Base-by-base conservation (phyloP, 2,329 filamentous ascomycete genomes). In the Zalaria sp. region DNA sequence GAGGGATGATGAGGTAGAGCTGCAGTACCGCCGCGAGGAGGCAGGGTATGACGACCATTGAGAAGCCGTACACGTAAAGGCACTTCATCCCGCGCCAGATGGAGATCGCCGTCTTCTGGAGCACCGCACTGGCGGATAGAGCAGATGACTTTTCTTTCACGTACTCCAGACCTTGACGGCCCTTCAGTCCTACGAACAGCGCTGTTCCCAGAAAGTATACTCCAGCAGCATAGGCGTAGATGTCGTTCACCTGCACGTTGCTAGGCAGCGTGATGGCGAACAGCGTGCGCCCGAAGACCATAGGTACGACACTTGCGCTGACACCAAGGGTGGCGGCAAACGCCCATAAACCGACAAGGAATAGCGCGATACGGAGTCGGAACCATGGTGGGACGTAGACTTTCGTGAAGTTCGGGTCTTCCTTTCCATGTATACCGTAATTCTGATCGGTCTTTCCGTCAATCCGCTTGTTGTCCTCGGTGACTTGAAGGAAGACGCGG, bases 221-320 rank as follows among this genome's bases (percentile, higher is more conserved):
- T 9, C 91, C 91, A 27, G 91, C 78, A 40, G 86, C 93, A 59
- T 95, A 94, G 8, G 91, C 89, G 54, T 98, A 96, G 26, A 98
- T 83, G 58, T 98, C 91, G 60, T 96, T 98, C 56, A 89, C 82
- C 34, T 75, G 75, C 38, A 83, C 73, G 46, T 83, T 72, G 1
- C 69, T 63, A 4, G 86, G 84, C 35, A 94, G 76, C 29, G 88
- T 63, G 27, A 72, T 65, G 37, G 79, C 77, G 56, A 95, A 83
- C 46, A 96, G 71, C 43, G 71, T 72, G 27, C 91, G 81, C 2
- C 91, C 91, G 55, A 94, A 77, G 5, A 93, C 69, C 3, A 98
- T 72, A 0, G 91, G 93, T 1, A 93, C 65, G 46, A 98, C 81
- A 1, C 91, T 95, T 47, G 84, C 76, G 49, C 81, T 76, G 44